Evolutionary conservation across 805 yeast species (phyloP).

Genomic region (Candida xiaguanensis): DNA sequence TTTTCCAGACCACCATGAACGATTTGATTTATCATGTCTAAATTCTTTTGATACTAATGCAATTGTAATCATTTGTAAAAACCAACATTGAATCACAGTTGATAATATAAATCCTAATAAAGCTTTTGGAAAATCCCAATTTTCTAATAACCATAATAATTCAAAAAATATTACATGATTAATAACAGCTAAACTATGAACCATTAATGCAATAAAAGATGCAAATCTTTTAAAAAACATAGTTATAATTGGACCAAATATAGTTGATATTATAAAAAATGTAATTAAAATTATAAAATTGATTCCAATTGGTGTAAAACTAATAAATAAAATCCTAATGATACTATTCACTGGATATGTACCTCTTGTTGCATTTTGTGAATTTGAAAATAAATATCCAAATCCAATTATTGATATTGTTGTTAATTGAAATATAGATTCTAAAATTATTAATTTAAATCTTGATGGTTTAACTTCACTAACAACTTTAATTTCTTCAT

Average conservation of each 20-base stretch:
- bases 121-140: conserved; percentile 59
- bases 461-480: conserved; percentile 51
- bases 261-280: conserved; percentile 42
- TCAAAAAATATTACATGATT: conserved; percentile 56
- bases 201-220: conserved; percentile 49
- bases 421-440: conserved; percentile 35
- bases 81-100: conserved; percentile 51
- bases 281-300: conserved; percentile 39
- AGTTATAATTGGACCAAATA: conserved; percentile 48
- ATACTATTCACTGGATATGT: conserved; percentile 37
- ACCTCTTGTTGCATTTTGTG: conserved; percentile 45
- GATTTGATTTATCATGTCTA: conserved; percentile 54
- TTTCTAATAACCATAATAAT: conserved; percentile 62
- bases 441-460: conserved; percentile 38
- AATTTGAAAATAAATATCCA: conserved; percentile 52
- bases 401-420: conserved; percentile 31
- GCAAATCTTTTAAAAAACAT: conserved; percentile 46
- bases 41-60: conserved; percentile 59
- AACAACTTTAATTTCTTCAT: conserved; percentile 36
- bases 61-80: conserved; percentile 50
- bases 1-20: conserved; percentile 64
- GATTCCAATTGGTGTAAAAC: conserved; percentile 45
- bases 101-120: conserved; percentile 59
- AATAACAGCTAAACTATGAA: conserved; percentile 52
- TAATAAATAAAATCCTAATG: conserved; percentile 40